Evolutionary conservation across 106 monocot genomes (phyloP), one percentile per base, ranked within the genome.

Genomic region (Acorus calamus): DNA sequence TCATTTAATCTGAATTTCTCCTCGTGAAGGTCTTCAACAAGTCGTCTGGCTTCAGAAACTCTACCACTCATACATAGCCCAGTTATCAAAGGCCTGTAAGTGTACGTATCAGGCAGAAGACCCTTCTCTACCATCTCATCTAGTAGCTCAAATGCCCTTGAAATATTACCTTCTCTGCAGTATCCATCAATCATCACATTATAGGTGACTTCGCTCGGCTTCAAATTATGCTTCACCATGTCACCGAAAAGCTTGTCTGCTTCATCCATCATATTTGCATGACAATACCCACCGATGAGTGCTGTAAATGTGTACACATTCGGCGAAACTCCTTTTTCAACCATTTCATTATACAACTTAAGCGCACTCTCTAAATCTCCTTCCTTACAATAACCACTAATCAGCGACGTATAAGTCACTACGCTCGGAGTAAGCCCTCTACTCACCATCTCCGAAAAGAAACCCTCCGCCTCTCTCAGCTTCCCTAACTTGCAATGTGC

Each of bases 111-210:
- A 0, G 94, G 84, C 7, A 64, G 10, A 48, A 90, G 78, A 57
- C 94, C 90, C 66, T 68, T 74, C 42, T 55, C 58, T 14, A 75
- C 41, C 94, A 96, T 87, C 54, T 67, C 69, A 84, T 90, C 79
- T 71, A 77, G 90, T 50, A 96, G 52, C 52, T 80, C 57, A 52
- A 96, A 87, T 14, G 94, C 94, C 57, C 64, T 78, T 44, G 8
- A 57, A 12, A 68, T 76, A 59, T 96, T 76, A 0, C 86, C 84
- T 45, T 61, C n/a, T 53, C 60, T 65, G 71, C 89, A 82, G 58
- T 87, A 87, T 2, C 94, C 94, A 78, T 96, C 90, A 52, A 96
- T 96, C 89, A 96, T 89, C 66, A 84, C 84, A 83, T 90, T 96
- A 63, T 82, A 96, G 55, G 89, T 96, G 42, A 87, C 84, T 65